Evolutionary conservation across 83 land plant species (phyloP), one percentile per base, ranked within the genome.

Genomic region (Thuja plicata): DNA sequence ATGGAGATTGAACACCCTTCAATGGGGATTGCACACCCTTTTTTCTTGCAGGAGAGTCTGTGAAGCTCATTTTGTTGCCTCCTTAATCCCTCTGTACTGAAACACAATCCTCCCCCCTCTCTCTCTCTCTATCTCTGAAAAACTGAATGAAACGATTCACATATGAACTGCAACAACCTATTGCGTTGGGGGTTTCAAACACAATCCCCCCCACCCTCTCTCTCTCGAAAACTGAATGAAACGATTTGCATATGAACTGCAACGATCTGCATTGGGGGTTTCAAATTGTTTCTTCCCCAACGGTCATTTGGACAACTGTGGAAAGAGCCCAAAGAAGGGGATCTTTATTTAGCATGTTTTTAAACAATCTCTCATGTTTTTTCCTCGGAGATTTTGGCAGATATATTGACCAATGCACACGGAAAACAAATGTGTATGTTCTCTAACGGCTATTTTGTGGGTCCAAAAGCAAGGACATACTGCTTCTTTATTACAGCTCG

Each of bases 251-350:
- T 40, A 80, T 80, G 84, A 80, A 80, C 45, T 41, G 46, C 17
- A 79, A 17, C 37, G 8, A 12, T 40, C 40, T 40, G n/a, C 41
- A 79, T 35, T 41, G 48, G 41, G 27, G 48, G 12, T 34, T 80
- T 80, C 84, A 80, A 80, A 80, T 80, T 80, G 84, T 35, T 21
- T 37, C 38, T 19, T 43, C 8, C 48, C 5, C 48, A 80, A 80
- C 84, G 84, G 84, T 80, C 84, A 80, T 80, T 41, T 80, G n/a
- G 84, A 27, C 84, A 80, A 41, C 41, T 24, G n/a, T 41, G 84
- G 41, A 80, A 35, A 80, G 3, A 15, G 30, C 30, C 45, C 30
- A 8, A 27, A 40, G 38, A 7, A 30, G 2, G n/a, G 3, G 3
- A 3, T 12, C 84, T 43, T 7, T 40, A 80, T 80, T 40, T 40